phyloP scores from a whole-genome alignment of 106 monocot species.

The Amphibolis antarctica region DNA sequence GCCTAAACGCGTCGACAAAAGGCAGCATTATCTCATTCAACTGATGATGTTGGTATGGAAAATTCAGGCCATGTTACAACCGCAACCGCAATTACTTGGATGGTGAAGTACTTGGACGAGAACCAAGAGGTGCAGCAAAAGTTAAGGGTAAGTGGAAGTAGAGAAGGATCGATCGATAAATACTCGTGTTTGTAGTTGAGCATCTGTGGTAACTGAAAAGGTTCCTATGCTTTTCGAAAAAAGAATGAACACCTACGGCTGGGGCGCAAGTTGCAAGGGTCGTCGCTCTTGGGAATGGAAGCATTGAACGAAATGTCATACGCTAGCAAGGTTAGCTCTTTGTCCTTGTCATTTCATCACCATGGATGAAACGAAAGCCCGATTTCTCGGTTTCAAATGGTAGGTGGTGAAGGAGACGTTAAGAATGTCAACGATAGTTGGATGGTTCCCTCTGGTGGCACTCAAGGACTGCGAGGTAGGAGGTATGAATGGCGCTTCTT shows the following conservation, averaged over 20 bases:
- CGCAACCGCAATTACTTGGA: constrained; percentile 76
- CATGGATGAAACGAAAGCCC: background rate
- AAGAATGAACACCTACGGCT: constrained; percentile 31
- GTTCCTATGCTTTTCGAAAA: background rate
- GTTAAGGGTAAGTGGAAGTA: constrained; percentile 30
- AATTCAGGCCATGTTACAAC: constrained; percentile 68
- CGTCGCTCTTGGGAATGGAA: constrained; percentile 23
- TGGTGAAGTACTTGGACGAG: constrained; percentile 74
- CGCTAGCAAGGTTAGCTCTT: constrained; percentile 43
- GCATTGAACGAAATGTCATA: constrained; percentile 46
- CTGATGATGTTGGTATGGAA: background rate
- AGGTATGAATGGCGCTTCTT: constrained; percentile 25
- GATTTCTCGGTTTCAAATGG: background rate
- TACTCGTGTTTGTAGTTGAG: too few relatives aligned
- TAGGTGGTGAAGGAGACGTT: constrained; percentile 69
- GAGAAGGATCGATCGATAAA: background rate
- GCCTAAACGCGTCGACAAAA: too few relatives aligned
- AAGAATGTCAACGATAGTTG: constrained; percentile 71
- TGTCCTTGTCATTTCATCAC: background rate
- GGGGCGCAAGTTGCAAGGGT: background rate
- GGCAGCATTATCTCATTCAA: background rate
- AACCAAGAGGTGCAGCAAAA: constrained; percentile 51
- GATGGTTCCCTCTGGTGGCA: constrained; percentile 78
- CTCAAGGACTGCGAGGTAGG: constrained; percentile 55
- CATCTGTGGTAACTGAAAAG: too few relatives aligned